phyloP scores from a whole-genome alignment of 441 rosid genomes.

The Erodium texanum region DNA sequence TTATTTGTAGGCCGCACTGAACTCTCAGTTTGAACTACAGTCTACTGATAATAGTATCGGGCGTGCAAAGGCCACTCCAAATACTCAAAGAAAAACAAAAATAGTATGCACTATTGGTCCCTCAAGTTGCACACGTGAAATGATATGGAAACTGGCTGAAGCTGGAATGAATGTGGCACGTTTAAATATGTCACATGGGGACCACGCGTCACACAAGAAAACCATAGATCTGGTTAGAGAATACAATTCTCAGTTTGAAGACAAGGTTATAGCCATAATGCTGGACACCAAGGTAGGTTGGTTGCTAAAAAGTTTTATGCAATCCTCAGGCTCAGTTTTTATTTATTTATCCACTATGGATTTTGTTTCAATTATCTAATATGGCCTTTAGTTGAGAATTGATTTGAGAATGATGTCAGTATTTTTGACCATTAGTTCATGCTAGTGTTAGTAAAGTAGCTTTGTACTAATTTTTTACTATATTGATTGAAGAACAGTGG shows the following conservation, averaged over 20 bases:
- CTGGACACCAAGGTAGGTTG: constrained; percentile 75
- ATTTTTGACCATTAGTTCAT: no score
- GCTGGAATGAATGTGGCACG: constrained; percentile 96
- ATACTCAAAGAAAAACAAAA: constrained; percentile 62
- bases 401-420: no score
- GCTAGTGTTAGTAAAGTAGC: no score
- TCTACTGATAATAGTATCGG: constrained; percentile 24
- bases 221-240: constrained; percentile 85
- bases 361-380: no score
- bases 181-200: constrained; percentile 94
- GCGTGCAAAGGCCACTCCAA: constrained; percentile 24
- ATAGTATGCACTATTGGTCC: constrained; percentile 94
- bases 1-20: constrained; percentile 37
- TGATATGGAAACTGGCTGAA: constrained; percentile 94
- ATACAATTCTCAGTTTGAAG: constrained; percentile 68
- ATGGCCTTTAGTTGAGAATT: no score
- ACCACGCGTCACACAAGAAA: constrained; percentile 81
- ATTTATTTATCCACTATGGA: no score
- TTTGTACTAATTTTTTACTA: no score
- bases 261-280: constrained; percentile 82
- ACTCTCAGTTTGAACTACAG: constrained; percentile 26
- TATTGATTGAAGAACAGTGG: no score
- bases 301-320: neutral
- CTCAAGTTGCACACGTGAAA: constrained; percentile 73
- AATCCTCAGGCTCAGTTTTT: neutral